Evolutionary conservation across 768 basidiomycete species (phyloP).

Genomic region (Daedaleopsis nitida): DNA sequence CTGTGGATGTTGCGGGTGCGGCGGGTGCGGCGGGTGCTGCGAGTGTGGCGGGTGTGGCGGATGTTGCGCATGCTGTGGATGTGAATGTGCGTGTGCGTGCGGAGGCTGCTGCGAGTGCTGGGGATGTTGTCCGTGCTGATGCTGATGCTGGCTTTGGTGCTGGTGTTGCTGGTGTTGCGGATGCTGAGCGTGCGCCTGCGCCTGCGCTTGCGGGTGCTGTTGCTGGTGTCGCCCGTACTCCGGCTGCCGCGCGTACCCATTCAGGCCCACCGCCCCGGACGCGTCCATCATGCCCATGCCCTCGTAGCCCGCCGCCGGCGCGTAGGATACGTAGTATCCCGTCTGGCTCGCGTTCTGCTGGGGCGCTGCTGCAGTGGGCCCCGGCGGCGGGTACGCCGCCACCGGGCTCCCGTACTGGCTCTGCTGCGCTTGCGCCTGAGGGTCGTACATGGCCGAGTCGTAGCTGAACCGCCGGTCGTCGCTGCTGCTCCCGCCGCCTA

Average conservation of each 20-base stretch:
- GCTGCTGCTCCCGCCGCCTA: background rate
- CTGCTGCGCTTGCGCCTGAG: constrained; percentile 2
- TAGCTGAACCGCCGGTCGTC: constrained; percentile 22
- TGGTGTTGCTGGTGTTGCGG: constrained; percentile 3
- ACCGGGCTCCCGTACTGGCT: constrained; percentile 13
- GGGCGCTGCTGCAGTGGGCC: background rate
- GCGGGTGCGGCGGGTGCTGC: background rate
- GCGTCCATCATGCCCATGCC: constrained; percentile 15
- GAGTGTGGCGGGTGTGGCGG: no score
- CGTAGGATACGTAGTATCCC: constrained; percentile 22
- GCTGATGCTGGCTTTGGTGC: constrained; percentile 3
- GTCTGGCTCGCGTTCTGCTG: constrained; percentile 10
- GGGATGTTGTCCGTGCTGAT: constrained; percentile 4
- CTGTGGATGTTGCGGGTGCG: constrained; percentile 6
- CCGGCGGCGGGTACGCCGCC: constrained; percentile 6
- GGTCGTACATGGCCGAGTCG: constrained; percentile 21
- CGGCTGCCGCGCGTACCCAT: background rate
- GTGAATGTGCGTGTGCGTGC: no score
- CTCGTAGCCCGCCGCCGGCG: constrained; percentile 19
- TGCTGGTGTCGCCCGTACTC: background rate
- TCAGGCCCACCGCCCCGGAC: background rate
- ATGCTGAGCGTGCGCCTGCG: background rate
- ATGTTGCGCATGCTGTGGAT: no score
- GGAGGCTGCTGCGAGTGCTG: constrained; percentile 4
- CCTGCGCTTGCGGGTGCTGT: no score